Evolutionary conservation across 257 asterid species (phyloP).

Genomic region (Ligustrum vulgare): DNA sequence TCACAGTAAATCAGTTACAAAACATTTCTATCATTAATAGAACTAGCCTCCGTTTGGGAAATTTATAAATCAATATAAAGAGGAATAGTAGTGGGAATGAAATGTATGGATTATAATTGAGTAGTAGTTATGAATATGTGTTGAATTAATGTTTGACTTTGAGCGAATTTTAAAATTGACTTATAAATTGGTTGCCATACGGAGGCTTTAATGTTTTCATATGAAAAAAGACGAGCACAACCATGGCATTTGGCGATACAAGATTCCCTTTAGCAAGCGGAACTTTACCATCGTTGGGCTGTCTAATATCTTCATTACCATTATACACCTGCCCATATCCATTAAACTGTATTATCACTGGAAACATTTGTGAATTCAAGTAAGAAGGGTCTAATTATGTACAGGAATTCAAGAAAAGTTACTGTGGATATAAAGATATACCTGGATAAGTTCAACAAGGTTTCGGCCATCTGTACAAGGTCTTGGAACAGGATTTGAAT

Average conservation of each 20-base stretch:
- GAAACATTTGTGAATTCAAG: constrained; percentile 20
- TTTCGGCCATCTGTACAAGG: constrained; percentile 46
- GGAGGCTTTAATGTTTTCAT: neutral
- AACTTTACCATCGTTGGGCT: constrained; percentile 35
- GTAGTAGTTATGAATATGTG: too few relatives aligned
- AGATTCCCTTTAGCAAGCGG: constrained; percentile 39
- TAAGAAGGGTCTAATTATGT: constrained; percentile 20
- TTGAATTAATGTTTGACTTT: too few relatives aligned
- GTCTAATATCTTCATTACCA: constrained; percentile 40
- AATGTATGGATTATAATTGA: too few relatives aligned
- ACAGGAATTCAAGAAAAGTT: constrained; percentile 23
- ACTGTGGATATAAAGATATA: constrained; percentile 30
- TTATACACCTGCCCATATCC: constrained; percentile 35
- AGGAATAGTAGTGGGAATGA: too few relatives aligned
- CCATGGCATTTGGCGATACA: constrained; percentile 55
- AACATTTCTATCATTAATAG: constrained; percentile 34
- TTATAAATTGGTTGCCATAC: too few relatives aligned
- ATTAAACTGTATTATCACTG: constrained; percentile 52
- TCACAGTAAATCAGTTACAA: constrained; percentile 58
- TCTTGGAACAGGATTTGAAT: constrained; percentile 52
- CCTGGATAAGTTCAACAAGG: constrained; percentile 49
- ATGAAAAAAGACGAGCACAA: constrained; percentile 52
- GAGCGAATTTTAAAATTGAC: too few relatives aligned
- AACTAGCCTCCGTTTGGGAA: constrained; percentile 9
- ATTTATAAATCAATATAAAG: too few relatives aligned